Evolutionary conservation across 352 stramenopile species (phyloP).

Genomic region (Phytopythium mirpurense): DNA sequence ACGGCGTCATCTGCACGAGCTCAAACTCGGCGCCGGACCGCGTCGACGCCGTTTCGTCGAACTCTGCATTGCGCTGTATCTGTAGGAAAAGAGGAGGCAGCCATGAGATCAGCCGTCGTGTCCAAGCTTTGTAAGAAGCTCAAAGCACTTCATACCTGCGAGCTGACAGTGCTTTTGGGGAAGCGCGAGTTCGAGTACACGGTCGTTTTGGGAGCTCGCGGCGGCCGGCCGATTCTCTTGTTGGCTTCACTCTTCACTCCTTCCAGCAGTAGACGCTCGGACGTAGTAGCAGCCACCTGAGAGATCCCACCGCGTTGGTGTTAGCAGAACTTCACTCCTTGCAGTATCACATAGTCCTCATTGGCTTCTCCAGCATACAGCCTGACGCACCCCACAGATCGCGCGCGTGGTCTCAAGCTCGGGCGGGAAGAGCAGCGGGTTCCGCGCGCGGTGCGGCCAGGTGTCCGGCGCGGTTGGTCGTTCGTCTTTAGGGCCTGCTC

Average conservation of each 20-base stretch:
- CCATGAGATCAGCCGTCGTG: neutral
- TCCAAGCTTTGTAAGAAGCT: neutral
- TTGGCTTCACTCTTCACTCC: slow-evolving; percentile 17
- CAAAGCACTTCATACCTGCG: slow-evolving; percentile 12
- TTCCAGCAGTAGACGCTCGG: slow-evolving; percentile 33
- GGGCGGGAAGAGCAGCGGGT: slow-evolving; percentile 74
- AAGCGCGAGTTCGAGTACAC: slow-evolving; percentile 81
- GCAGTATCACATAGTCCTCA: too few species aligned
- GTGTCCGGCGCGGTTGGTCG: slow-evolving; percentile 63
- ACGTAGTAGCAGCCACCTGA: slow-evolving; percentile 19
- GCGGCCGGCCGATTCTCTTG: slow-evolving; percentile 14
- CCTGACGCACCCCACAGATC: slow-evolving; percentile 38
- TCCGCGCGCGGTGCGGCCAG: slow-evolving; percentile 70
- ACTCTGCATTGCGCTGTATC: neutral
- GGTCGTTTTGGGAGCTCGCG: slow-evolving; percentile 35
- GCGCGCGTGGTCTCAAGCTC: slow-evolving; percentile 44
- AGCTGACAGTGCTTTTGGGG: slow-evolving; percentile 9
- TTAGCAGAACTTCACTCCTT: too few species aligned
- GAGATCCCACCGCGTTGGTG: too few species aligned
- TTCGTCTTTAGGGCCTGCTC: slow-evolving; percentile 44
- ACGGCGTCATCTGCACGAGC: slow-evolving; percentile 76
- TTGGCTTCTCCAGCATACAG: neutral
- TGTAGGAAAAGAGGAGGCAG: neutral
- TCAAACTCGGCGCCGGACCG: slow-evolving; percentile 23
- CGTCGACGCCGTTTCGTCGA: slow-evolving; percentile 1